These are phyloP conservation scores for Posidonia oceanica DNA, from an alignment of 116 monocot genomes.

Conservation along the genomic window DNA sequence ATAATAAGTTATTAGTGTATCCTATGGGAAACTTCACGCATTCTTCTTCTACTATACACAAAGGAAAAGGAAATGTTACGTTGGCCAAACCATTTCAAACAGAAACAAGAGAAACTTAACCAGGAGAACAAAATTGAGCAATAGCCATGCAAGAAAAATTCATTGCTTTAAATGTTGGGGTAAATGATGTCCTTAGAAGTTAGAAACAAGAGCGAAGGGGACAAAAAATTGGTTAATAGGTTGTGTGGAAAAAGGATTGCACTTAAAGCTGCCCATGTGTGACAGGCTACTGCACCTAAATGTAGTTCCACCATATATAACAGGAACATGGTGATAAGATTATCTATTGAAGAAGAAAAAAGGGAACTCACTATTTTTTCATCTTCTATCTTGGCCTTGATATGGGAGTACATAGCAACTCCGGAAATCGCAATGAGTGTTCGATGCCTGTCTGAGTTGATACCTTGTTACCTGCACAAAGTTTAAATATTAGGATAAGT, in stretches of 20 bases:
- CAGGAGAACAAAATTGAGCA: too few species aligned
- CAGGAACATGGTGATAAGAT: background rate
- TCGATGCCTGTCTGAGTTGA: slow-evolving; percentile 91
- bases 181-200: background rate
- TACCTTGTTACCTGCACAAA: slow-evolving; percentile 75
- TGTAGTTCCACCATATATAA: background rate
- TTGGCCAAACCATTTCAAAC: background rate
- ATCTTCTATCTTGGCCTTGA: slow-evolving; percentile 94
- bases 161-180: background rate
- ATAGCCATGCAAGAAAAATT: too few species aligned
- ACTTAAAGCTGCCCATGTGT: too few species aligned
- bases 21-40: too few species aligned
- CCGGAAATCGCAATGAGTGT: slow-evolving; percentile 88
- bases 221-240: background rate
- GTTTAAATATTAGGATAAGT: background rate
- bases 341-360: background rate
- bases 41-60: slow-evolving; percentile 4
- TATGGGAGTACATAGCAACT: slow-evolving; percentile 89
- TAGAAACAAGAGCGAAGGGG: background rate
- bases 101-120: too few species aligned
- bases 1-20: too few species aligned
- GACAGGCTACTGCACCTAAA: background rate
- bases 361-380: slow-evolving; percentile 72
- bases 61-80: background rate
- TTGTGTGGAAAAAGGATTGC: background rate